phyloP scores from a whole-genome alignment of 2,329 filamentous ascomycete species.

The Dactylonectria estremocensis region DNA sequence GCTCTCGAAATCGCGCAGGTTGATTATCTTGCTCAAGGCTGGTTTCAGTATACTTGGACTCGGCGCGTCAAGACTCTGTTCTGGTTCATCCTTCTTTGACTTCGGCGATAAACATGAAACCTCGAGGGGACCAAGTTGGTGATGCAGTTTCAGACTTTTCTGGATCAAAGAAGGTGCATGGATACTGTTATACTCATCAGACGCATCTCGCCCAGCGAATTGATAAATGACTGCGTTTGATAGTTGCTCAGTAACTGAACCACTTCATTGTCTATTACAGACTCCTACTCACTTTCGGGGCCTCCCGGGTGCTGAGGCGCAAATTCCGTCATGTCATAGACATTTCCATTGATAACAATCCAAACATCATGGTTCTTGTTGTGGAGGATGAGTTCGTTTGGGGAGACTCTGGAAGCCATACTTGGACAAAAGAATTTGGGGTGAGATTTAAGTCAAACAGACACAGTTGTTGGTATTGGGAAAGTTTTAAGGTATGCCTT shows the following conservation, averaged over 20 bases:
- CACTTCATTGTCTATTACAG: no score
- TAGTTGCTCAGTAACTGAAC: background rate
- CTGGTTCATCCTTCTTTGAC: background rate
- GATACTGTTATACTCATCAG: conserved; percentile 41
- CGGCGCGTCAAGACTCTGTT: background rate
- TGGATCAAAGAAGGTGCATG: conserved; percentile 44
- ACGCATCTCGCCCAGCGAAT: conserved; percentile 47
- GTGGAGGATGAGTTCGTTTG: conserved; percentile 63
- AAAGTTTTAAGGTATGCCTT: background rate
- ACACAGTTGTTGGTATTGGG: background rate
- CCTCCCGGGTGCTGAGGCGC: conserved; percentile 45
- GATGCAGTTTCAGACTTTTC: conserved; percentile 30
- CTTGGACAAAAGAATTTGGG: background rate
- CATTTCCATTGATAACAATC: conserved; percentile 77
- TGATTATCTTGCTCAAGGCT: conserved; percentile 41
- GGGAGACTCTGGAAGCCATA: conserved; percentile 52
- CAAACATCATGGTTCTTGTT: conserved; percentile 67
- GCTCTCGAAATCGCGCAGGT: conserved; percentile 46
- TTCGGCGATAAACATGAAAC: background rate
- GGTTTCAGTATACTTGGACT: background rate
- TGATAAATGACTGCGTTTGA: conserved; percentile 41
- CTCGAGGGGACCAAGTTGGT: conserved; percentile 7
- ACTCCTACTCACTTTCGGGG: conserved; percentile 24
- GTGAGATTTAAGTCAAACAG: background rate
- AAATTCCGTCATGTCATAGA: conserved; percentile 68